Conservation (phyloP, 2,329 filamentous ascomycete species). For the Xylariaceae sp. region DNA sequence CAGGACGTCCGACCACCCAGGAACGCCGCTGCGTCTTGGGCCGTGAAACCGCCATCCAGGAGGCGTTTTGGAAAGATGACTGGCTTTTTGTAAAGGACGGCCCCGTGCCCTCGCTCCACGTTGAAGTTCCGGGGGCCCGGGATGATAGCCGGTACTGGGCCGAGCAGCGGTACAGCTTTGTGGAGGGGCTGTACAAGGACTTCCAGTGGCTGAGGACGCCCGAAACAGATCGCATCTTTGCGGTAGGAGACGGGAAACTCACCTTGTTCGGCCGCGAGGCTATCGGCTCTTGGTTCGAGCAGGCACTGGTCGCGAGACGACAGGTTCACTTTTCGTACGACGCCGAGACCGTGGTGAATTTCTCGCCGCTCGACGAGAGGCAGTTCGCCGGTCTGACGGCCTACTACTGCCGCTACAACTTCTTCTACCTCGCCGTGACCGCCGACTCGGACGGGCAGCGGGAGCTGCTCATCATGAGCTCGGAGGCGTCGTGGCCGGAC, state of each 20-base stretch:
- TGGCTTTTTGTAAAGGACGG: constrained; percentile 66
- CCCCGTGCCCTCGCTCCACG: constrained; percentile 55
- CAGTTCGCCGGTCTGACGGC: constrained; percentile 63
- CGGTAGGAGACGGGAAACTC: constrained; percentile 44
- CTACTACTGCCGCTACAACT: constrained; percentile 67
- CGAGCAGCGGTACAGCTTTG: constrained; percentile 51
- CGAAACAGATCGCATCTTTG: constrained; percentile 57
- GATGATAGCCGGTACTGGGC: constrained; percentile 55
- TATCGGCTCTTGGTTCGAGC: constrained; percentile 62
- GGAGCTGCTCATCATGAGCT: constrained; percentile 60
- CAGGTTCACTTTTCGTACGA: constrained; percentile 64
- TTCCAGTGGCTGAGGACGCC: constrained; percentile 63
- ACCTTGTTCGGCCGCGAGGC: constrained; percentile 53
- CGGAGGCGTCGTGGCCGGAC: constrained; percentile 59
- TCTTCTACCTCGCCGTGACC: constrained; percentile 65
- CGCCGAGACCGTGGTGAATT: constrained; percentile 58
- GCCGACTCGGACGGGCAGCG: constrained; percentile 58
- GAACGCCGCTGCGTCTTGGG: constrained; percentile 56
- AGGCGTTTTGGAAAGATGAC: constrained; percentile 63
- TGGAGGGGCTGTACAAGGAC: constrained; percentile 49
- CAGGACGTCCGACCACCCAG: constrained; percentile 54
- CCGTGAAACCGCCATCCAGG: constrained; percentile 60
- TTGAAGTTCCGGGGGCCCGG: constrained; percentile 52
- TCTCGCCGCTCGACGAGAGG: constrained; percentile 58
- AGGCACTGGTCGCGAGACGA: constrained; percentile 56